Conservation (phyloP, 441 rosid species). For the Erodium texanum region DNA sequence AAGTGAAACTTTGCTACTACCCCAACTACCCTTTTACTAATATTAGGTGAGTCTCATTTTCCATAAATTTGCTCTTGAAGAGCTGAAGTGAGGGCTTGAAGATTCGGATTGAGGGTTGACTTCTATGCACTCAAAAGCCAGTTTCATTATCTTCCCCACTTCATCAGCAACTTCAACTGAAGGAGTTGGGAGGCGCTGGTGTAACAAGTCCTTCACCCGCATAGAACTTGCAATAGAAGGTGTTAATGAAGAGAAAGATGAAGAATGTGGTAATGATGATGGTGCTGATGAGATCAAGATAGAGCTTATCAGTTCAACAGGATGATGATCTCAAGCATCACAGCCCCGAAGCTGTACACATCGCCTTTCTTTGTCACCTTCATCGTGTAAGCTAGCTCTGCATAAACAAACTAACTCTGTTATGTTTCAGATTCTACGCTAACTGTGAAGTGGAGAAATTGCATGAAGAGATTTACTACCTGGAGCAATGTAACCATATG, state of each 20-base stretch:
- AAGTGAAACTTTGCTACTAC: too few species aligned
- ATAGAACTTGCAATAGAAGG: not conserved
- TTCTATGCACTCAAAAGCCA: slow-evolving; percentile 30
- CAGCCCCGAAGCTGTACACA: slow-evolving; percentile 35
- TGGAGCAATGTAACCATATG: slow-evolving; percentile 43
- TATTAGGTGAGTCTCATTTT: too few species aligned
- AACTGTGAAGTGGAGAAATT: too few species aligned
- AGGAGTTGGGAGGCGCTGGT: slow-evolving; percentile 27
- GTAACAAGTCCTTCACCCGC: slow-evolving; percentile 19
- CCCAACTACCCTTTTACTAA: too few species aligned
- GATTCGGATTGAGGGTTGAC: slow-evolving; percentile 25
- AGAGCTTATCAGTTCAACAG: slow-evolving; percentile 21
- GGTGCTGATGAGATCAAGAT: not conserved
- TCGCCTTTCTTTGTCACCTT: slow-evolving; percentile 36
- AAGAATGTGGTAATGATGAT: not conserved
- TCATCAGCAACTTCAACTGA: slow-evolving; percentile 16
- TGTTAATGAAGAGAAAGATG: slow-evolving; percentile 18
- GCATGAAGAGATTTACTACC: slow-evolving; percentile 14
- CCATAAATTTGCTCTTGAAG: too few species aligned
- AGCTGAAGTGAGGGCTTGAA: too few species aligned
- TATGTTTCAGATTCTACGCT: not conserved
- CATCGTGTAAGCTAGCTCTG: slow-evolving; percentile 42
- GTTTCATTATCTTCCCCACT: slow-evolving; percentile 17
- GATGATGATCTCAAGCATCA: slow-evolving; percentile 37
- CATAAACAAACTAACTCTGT: not conserved